Base-by-base conservation (phyloP, 148 eudicot species). In the Vaccinium darrowii region DNA sequence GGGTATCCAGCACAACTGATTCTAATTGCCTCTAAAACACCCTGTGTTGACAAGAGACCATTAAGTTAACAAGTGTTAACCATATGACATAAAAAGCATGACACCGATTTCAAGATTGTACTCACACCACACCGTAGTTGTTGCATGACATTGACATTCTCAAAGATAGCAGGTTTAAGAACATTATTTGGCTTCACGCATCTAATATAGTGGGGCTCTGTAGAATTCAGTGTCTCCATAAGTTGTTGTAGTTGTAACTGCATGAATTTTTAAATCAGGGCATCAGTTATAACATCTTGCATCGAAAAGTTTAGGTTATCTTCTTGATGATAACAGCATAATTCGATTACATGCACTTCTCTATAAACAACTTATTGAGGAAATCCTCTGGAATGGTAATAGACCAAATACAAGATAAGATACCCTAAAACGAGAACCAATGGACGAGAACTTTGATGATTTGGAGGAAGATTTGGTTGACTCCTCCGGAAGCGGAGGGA, bases 121-220 rank as follows among this genome's bases (percentile, higher is more conserved):
- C 99, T 97, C 92, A 97, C 99, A 84, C 99, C 98, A 92, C 99
- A 97, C 76, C 99, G 98, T 67, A 97, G 88, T 85, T 97, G 99
- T 88, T 97, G 98, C 96, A 97, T 89, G 89, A 97, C 87, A 84
- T 95, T 95, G 88, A 86, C 88, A 90, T 97, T 97, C 94, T 97
- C 98, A 88, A 97, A 97, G 69, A 97, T 88, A 84, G 98, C 93
- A 83, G 99, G 98, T 88, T 94, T 94, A 69, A 97, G 97, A 65
- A 86, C 90, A 92, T 97, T 94, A 88, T 97, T 97, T 36, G 99
- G 99, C 91, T 97, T 97, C 87, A 97, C 98, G 82, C 99, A 97
- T 97, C 99, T 93, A 85, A 97, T 91, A 84, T 97, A 97, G 88
- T 97, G 99, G 65, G 99, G 99, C 89, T 94, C 94, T 79, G 99